A percentile compares a stretch with the other conserved stretches of the same genome.
Evolutionary conservation across 2,329 filamentous ascomycete genomes (phyloP).

Genomic region (Blastomyces silverae): DNA sequence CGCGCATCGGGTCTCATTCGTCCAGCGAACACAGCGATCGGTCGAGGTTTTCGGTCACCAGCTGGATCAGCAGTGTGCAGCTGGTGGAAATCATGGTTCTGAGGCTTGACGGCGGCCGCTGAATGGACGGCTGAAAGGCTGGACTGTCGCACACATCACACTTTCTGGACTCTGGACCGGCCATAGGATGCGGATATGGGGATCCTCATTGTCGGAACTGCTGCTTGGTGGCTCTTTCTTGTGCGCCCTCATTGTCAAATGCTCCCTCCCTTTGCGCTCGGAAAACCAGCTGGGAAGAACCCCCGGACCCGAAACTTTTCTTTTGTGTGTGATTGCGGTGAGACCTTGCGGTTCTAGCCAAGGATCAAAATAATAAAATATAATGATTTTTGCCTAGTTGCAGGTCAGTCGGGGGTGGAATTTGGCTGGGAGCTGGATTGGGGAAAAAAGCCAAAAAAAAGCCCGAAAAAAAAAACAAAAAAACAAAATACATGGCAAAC

Average conservation of each 20-base stretch:
- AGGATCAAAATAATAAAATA: neutral
- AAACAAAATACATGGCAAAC: neutral
- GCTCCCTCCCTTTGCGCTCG: neutral
- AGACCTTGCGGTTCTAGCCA: neutral
- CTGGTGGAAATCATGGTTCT: conserved; percentile 1
- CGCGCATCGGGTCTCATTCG: neutral
- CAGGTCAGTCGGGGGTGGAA: too few relatives aligned
- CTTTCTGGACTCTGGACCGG: neutral
- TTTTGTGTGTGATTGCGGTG: neutral
- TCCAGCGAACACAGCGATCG: neutral
- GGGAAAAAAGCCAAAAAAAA: too few relatives aligned
- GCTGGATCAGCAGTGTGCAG: neutral
- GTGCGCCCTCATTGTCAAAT: neutral
- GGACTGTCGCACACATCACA: conserved; percentile 2
- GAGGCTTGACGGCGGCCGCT: neutral
- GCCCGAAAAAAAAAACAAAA: too few relatives aligned
- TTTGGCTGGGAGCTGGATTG: too few relatives aligned
- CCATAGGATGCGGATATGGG: neutral
- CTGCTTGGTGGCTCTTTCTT: too few relatives aligned
- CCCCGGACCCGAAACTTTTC: too few relatives aligned
- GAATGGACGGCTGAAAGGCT: conserved; percentile 3
- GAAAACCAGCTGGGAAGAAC: neutral
- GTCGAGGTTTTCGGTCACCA: neutral
- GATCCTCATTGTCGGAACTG: too few relatives aligned
- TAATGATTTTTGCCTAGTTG: too few relatives aligned